Percentiles rank a stretch among this genome's conserved stretches.
Conservation (phyloP, 2,329 filamentous ascomycete species). For the Teratosphaeria destructans region DNA sequence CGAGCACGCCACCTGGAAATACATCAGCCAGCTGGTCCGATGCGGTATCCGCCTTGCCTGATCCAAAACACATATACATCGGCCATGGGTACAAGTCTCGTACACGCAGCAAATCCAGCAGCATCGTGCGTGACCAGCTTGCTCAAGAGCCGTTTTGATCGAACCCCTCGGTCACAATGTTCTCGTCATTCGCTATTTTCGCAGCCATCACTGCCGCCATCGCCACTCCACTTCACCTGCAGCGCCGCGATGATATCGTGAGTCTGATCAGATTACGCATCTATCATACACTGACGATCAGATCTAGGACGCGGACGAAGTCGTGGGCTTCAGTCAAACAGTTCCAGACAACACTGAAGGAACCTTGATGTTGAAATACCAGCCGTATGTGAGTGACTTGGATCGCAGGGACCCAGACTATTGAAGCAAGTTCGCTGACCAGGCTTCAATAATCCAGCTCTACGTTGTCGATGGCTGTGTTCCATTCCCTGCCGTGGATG, state of each 20-base stretch:
- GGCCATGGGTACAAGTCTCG: neutral
- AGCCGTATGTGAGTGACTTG: constrained; percentile 31
- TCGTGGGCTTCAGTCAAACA: constrained; percentile 44
- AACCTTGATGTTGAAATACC: constrained; percentile 42
- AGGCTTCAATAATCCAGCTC: constrained; percentile 20
- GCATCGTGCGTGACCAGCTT: neutral
- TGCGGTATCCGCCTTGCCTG: neutral
- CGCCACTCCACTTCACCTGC: neutral
- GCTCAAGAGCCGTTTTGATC: too few species aligned
- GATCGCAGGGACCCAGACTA: neutral
- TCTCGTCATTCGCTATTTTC: neutral
- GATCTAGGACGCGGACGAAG: constrained; percentile 25
- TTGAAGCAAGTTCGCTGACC: neutral
- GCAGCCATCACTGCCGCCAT: neutral
- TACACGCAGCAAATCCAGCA: neutral
- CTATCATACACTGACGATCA: neutral
- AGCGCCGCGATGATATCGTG: neutral
- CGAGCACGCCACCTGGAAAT: neutral
- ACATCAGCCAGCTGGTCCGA: neutral
- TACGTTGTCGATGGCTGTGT: constrained; percentile 50
- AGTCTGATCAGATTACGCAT: neutral
- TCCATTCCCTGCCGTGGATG: constrained; percentile 51
- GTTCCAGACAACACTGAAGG: constrained; percentile 40
- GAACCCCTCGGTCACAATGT: neutral
- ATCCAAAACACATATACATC: neutral